Base-by-base conservation (phyloP, 1,284 basidiomycete genomes). In the Kwoniella shivajii region DNA sequence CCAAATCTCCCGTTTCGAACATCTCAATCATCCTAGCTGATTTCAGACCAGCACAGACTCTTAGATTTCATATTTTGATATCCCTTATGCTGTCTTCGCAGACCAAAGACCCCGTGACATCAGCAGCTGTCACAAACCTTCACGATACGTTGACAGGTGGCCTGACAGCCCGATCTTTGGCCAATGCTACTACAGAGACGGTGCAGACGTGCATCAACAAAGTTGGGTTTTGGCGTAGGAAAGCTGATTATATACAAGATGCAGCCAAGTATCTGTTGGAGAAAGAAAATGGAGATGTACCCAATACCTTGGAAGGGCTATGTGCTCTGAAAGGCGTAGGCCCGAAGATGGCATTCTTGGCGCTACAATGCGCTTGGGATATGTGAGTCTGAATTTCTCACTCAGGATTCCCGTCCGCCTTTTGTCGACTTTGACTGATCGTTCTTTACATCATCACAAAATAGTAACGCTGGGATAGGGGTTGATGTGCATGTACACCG, bases 401-500 rank as follows among this genome's bases (percentile, higher is more conserved):
- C 39, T 42, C n/a, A n/a, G 39, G 10, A 11, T 42, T 42, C 22
- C 13, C 20, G 10, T 11, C 39, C 39, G 39, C 20, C 10, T 20
- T 36, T 36, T n/a, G 34, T 36, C 34, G n/a, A n/a, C n/a, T n/a
- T 36, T n/a, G 34, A n/a, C n/a, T n/a, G n/a, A 27, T 10, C 26
- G 18, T 11, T 43, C 24, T 7, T 38, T n/a, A 1, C 36, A 14
- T 33, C 29, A 9, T 49, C 6, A 29, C 30, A 24, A 18, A 5
- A 56, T 65, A 91, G 90, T 44, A 94, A 96, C 66, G 82, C 84
- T n/a, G 95, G 94, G 0, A 96, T 99, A 36, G 95, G 95, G 0
- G 94, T 98, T 0, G 95, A 98, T 67, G 88, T 92, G 0, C 93
- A 99, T 70, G 95, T 99, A 1, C 93, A 98, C 67, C 82, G 95